Conservation (phyloP, 202 grass and related monocot genomes). For the Carex sylvatica region DNA sequence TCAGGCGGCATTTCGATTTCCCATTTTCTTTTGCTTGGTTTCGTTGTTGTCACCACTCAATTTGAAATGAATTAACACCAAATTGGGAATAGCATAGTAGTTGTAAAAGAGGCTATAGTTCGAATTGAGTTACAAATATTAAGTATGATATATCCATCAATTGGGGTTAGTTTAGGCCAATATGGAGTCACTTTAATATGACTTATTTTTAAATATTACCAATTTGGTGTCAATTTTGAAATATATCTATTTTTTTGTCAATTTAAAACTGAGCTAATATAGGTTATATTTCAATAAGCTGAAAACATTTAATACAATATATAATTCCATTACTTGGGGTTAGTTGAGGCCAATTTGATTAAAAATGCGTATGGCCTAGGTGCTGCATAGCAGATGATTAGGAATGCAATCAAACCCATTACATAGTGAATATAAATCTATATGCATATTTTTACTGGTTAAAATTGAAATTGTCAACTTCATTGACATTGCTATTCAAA, state of each 20-base stretch:
- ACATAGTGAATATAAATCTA: not conserved
- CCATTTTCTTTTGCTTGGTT: not conserved
- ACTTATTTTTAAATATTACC: too few relatives aligned
- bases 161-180: not conserved
- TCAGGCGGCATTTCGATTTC: not conserved
- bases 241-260: not conserved
- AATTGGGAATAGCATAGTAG: not conserved
- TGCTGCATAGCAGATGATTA: too few relatives aligned
- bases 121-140: not conserved
- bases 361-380: too few relatives aligned
- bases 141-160: not conserved
- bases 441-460: not conserved
- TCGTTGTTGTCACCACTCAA: too few relatives aligned
- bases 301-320: not conserved
- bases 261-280: not conserved
- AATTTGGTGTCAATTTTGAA: not conserved
- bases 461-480: not conserved
- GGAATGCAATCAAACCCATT: too few relatives aligned
- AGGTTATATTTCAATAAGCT: not conserved
- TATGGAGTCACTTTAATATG: too few relatives aligned
- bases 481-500: slow-evolving; percentile 2
- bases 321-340: too few relatives aligned
- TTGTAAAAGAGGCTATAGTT: not conserved
- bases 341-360: too few relatives aligned
- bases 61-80: too few relatives aligned